Evolutionary conservation across 169 alveolate genomes (phyloP).

Genomic region (Fabrea salina): DNA sequence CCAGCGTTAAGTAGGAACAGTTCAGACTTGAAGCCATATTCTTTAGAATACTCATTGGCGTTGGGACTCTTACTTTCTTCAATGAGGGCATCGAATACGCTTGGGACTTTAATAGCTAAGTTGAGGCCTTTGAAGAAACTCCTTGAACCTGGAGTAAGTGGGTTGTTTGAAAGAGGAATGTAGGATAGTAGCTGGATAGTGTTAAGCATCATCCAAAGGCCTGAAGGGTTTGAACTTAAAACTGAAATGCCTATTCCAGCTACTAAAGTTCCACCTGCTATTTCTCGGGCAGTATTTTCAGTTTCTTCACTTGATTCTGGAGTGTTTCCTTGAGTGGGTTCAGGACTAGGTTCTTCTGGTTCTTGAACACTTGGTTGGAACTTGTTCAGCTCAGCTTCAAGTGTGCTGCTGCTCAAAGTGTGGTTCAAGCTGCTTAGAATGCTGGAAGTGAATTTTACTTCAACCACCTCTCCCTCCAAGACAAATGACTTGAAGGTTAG

Average conservation of each 20-base stretch:
- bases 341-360: background rate
- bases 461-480: too few species aligned
- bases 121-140: background rate
- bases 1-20: background rate
- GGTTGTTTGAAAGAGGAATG: background rate
- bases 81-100: background rate
- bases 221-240: background rate
- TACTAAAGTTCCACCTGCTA: background rate
- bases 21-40: background rate
- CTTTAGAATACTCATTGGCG: background rate
- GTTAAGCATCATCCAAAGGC: background rate
- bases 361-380: too few species aligned
- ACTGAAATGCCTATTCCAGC: background rate
- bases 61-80: background rate
- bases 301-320: too few species aligned
- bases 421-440: too few species aligned
- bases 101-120: background rate
- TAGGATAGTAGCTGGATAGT: background rate
- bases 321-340: background rate
- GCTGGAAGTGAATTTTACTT: too few species aligned
- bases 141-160: background rate
- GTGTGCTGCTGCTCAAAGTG: too few species aligned
- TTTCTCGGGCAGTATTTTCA: too few species aligned
- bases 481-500: too few species aligned
- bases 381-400: too few species aligned